Conservation (phyloP, 768 basidiomycete genomes). For the Suillus americanus region DNA sequence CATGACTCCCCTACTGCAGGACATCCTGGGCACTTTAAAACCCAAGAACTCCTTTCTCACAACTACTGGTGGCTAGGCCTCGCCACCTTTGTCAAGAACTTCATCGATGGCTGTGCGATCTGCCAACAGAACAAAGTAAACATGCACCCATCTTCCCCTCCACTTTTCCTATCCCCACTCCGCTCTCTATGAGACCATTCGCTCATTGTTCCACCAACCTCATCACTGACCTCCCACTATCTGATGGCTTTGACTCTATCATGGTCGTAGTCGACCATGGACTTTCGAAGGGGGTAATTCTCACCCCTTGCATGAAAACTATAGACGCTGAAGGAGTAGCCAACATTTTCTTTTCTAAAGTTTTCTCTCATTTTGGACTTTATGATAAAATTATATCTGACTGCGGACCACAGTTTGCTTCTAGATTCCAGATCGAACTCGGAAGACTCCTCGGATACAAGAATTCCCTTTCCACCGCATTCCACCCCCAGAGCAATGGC, state of each 20-base stretch:
- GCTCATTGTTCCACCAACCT: neutral
- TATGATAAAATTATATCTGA: neutral
- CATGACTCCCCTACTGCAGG: neutral
- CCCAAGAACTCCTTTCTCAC: neutral
- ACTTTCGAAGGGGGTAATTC: neutral
- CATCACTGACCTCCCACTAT: neutral
- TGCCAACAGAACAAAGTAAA: constrained; percentile 2
- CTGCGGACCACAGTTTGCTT: neutral
- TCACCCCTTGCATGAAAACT: neutral
- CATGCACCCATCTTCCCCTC: neutral
- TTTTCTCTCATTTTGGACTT: neutral
- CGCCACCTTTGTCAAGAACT: neutral
- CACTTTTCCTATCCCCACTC: neutral
- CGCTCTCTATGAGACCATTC: neutral
- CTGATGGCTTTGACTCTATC: neutral
- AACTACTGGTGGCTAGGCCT: neutral
- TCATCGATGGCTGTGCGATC: neutral
- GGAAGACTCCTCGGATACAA: neutral
- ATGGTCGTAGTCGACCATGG: neutral
- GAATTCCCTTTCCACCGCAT: neutral
- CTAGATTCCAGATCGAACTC: neutral
- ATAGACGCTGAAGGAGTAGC: neutral
- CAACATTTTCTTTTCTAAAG: neutral
- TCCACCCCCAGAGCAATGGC: neutral
- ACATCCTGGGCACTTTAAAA: neutral